phyloP scores from a whole-genome alignment of 352 stramenopile genomes.

The Phytophthora idaei region DNA sequence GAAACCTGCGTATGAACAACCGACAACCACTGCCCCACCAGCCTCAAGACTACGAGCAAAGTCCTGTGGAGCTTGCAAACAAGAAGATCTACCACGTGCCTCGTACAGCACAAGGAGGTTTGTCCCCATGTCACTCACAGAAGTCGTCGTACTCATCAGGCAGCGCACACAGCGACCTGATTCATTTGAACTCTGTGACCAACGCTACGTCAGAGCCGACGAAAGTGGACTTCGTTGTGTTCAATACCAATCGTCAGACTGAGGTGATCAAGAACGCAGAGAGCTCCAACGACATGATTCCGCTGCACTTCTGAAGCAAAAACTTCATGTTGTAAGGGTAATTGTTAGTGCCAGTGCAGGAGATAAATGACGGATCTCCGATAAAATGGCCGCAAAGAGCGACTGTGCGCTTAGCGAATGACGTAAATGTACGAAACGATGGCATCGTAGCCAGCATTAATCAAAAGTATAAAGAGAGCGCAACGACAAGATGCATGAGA shows the following conservation, averaged over 20 bases:
- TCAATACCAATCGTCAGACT: constrained; percentile 34
- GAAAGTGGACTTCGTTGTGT: constrained; percentile 54
- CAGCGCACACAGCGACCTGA: constrained; percentile 28
- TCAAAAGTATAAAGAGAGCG: constrained; percentile 12
- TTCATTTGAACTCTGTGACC: constrained; percentile 18
- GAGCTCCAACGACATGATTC: constrained; percentile 64
- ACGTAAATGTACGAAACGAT: no score
- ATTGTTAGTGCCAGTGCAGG: no score
- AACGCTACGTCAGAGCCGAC: constrained; percentile 2
- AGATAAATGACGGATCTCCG: no score
- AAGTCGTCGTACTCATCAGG: constrained; percentile 28
- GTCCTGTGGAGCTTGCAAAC: constrained; percentile 10
- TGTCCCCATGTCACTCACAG: constrained; percentile 19
- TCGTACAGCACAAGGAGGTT: constrained; percentile 3
- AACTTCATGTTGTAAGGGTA: no score
- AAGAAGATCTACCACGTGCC: constrained; percentile 27
- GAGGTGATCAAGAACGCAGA: constrained; percentile 5
- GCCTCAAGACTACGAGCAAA: constrained; percentile 17
- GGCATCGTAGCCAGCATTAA: constrained; percentile 12
- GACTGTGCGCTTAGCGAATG: no score
- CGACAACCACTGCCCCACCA: constrained; percentile 19
- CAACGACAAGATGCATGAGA: not conserved
- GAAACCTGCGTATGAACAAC: constrained; percentile 6
- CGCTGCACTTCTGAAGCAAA: constrained; percentile 41
- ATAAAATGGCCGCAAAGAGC: no score